These are phyloP conservation scores for Elaeagnus macrophylla DNA, from an alignment of 306 rosid genomes.

Conservation along the genomic window DNA sequence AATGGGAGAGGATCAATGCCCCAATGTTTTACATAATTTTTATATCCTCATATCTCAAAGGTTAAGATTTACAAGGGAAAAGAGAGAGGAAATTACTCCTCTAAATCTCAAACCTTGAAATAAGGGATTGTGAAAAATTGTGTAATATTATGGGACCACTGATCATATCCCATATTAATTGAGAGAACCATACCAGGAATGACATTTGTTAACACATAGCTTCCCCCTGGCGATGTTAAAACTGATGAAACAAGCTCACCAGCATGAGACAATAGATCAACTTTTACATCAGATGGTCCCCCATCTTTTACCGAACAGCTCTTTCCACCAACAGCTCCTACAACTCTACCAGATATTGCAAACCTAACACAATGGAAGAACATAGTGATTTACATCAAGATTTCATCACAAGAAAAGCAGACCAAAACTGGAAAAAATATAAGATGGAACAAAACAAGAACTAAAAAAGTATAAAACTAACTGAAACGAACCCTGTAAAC, in stretches of 20 bases:
- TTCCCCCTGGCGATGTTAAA: conserved; percentile 59
- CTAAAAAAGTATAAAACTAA: not conserved
- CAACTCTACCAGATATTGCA: conserved; percentile 77
- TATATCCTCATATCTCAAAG: no score
- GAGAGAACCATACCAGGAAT: conserved; percentile 58
- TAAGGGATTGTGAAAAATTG: no score
- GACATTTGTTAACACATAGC: conserved; percentile 67
- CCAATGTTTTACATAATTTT: no score
- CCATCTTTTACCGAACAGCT: conserved; percentile 64
- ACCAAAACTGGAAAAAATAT: conserved; percentile 9
- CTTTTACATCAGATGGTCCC: conserved; percentile 78
- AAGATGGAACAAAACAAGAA: conserved; percentile 3
- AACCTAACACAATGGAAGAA: conserved; percentile 47
- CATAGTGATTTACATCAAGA: conserved; percentile 11
- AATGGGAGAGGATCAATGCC: no score
- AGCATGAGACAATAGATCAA: conserved; percentile 59
- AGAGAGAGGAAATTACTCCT: no score
- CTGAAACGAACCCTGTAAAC: conserved; percentile 70
- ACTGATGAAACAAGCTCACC: conserved; percentile 66
- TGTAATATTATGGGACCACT: no score
- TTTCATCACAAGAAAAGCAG: conserved; percentile 11
- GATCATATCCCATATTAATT: conserved; percentile 1
- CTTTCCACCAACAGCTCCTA: conserved; percentile 84
- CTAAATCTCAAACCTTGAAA: no score
- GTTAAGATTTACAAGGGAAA: no score